phyloP scores from a whole-genome alignment of 73 alveolate species.

The Paramecium sonneborni region DNA sequence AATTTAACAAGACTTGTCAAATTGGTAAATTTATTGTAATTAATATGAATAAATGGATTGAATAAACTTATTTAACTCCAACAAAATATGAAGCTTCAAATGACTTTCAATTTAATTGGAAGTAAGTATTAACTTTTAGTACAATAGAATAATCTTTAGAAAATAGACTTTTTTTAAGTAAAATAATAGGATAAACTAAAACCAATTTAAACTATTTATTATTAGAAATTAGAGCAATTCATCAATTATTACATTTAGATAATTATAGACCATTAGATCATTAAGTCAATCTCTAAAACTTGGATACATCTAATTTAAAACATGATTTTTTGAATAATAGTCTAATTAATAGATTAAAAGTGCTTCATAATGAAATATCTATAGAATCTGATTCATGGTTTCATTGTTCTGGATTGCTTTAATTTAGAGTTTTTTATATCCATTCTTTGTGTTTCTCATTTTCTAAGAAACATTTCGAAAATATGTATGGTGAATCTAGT shows the following conservation, averaged over 20 bases:
- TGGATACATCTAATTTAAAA: background rate
- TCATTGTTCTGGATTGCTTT: background rate
- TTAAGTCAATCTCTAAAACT: background rate
- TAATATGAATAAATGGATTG: background rate
- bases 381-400: constrained; percentile 37
- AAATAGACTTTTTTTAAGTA: background rate
- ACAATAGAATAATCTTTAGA: background rate
- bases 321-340: background rate
- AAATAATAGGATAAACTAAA: background rate
- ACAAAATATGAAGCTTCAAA: background rate
- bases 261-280: background rate
- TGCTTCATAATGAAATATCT: background rate
- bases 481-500: background rate
- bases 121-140: background rate
- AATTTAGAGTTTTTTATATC: background rate
- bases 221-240: background rate
- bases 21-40: background rate
- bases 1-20: background rate
- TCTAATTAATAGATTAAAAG: background rate
- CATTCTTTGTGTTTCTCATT: background rate
- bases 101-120: background rate
- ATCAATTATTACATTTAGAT: background rate
- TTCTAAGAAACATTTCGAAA: background rate
- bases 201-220: background rate
- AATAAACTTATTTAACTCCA: background rate